Evolutionary conservation across 371 early-diverging fungal species (phyloP), one percentile per base, ranked within the genome.

Genomic region (Mycotypha africana): DNA sequence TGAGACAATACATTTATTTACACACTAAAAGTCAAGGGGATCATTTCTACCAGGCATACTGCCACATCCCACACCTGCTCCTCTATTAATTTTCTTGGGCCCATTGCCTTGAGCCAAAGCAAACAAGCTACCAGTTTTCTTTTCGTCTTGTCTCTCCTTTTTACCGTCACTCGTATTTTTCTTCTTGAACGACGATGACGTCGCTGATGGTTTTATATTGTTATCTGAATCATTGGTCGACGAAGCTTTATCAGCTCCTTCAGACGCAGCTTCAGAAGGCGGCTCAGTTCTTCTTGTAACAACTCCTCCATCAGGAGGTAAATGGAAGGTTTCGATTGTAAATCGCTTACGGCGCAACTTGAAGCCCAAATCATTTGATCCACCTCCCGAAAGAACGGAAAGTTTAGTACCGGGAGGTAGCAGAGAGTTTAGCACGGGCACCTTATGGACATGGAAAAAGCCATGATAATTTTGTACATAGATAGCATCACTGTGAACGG

Each of bases 221-320:
- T 24, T 51, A 23, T 52, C 47, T 21, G 33, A 45, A 23, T 34
- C 43, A 14, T 20, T 19, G 21, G 41, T 20, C 0, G 25, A 23
- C 2, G 45, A 24, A 15, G 38, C 21, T 5, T 31, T 15, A n/a
- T n/a, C n/a, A n/a, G n/a, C n/a, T 25, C 23, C 14, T 39, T 34
- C 19, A 2, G 28, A 11, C 15, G 46, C 21, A 14, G 38, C 17
- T 12, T 39, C 19, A 23, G 45, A 15, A 8, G 65, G 56, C 21
- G 70, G 60, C 17, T 79, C 70, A 0, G 81, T 77, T 22, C 85
- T 75, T 24, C 88, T 65, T 35, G 86, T 85, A 8, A 78, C 76
- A 2, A 86, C 80, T 6, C 88, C 88, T 28, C 89, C 89, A 55
- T 95, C 95, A 5, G 94, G 93, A 12, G 97, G 97, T 44, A 96